phyloP scores from a whole-genome alignment of 2,329 filamentous ascomycete genomes.

The Phymatotrichopsis omnivora region DNA sequence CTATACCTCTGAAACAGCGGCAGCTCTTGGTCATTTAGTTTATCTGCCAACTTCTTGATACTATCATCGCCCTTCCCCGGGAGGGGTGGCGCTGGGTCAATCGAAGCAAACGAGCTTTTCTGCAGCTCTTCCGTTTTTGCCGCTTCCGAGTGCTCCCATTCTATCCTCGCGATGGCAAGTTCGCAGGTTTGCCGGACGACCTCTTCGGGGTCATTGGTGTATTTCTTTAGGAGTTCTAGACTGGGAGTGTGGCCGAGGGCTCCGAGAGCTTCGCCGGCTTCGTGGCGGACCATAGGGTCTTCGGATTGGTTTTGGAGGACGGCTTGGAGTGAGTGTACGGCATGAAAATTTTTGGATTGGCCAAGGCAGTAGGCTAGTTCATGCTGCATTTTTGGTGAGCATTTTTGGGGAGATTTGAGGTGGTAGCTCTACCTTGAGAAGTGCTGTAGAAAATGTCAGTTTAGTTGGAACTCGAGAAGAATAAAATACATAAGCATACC shows the following conservation, averaged over 20 bases:
- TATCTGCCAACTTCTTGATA: conserved; percentile 64
- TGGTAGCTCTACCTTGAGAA: conserved; percentile 17
- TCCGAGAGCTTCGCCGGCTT: conserved; percentile 89
- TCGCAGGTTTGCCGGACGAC: conserved; percentile 91
- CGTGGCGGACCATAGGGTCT: conserved; percentile 90
- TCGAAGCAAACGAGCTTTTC: conserved; percentile 84
- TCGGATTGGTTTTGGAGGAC: conserved; percentile 71
- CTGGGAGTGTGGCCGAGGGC: conserved; percentile 69
- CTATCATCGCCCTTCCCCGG: conserved; percentile 54
- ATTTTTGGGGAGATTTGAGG: neutral
- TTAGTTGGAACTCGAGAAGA: neutral
- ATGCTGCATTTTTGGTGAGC: conserved; percentile 52
- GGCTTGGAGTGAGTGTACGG: conserved; percentile 59
- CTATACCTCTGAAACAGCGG: conserved; percentile 89
- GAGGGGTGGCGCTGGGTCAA: conserved; percentile 87
- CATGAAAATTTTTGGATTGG: conserved; percentile 69
- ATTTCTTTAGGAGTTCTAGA: conserved; percentile 59
- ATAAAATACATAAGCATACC: conserved; percentile 45
- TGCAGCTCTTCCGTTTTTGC: conserved; percentile 66
- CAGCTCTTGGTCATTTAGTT: conserved; percentile 64
- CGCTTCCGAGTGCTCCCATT: conserved; percentile 76
- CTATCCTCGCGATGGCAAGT: conserved; percentile 85
- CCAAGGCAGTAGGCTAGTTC: conserved; percentile 95
- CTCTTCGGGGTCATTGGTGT: conserved; percentile 67
- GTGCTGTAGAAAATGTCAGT: conserved; percentile 15